Conservation (phyloP, 108 stramenopile genomes). For the Nitzschia inconspicua region DNA sequence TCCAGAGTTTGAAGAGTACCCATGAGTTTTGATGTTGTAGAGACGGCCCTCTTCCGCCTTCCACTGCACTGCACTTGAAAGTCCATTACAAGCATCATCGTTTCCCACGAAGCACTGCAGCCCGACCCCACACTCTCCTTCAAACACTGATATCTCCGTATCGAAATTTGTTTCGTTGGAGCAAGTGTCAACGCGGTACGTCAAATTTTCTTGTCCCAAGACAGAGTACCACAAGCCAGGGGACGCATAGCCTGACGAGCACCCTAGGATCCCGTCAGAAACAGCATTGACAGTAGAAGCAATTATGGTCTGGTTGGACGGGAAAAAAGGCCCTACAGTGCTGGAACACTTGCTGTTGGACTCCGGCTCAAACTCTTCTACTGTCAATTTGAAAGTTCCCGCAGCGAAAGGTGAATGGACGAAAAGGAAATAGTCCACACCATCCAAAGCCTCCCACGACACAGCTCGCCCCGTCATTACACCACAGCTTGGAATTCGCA, state of each 20-base stretch:
- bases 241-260: background rate
- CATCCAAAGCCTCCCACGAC: background rate
- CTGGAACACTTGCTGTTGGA: too few species aligned
- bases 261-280: background rate
- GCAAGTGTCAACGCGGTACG: conserved; percentile 11
- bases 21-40: conserved; percentile 4
- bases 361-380: too few species aligned
- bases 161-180: conserved; percentile 13
- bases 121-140: conserved; percentile 10
- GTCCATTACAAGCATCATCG: conserved; percentile 1
- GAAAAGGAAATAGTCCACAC: background rate
- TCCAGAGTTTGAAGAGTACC: background rate
- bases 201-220: conserved; percentile 4
- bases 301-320: background rate
- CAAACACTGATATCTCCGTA: conserved; percentile 3
- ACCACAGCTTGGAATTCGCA: background rate
- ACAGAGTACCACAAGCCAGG: conserved; percentile 21
- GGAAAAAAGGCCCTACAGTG: background rate
- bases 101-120: conserved; percentile 11
- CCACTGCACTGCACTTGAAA: conserved; percentile 12
- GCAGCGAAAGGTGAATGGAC: background rate
- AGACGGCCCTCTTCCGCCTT: background rate
- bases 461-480: too few species aligned
- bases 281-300: background rate
- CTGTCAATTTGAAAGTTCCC: too few species aligned